Base-by-base conservation (phyloP, 2,329 filamentous ascomycete genomes). In the Fusarium coicis region DNA sequence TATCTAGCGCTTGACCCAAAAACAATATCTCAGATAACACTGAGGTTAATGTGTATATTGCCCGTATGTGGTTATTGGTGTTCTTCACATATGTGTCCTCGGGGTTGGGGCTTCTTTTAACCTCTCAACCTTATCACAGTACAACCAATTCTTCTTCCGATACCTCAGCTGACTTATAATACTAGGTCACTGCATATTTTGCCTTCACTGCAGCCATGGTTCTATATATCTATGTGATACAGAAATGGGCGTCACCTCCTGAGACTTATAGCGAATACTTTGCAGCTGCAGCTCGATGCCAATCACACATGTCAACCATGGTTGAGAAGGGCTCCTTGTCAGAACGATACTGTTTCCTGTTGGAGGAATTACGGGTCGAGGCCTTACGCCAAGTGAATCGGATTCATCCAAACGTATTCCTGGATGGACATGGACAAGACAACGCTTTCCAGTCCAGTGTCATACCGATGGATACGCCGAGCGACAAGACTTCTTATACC, bases 151-250 rank as follows among this genome's bases (percentile, higher is more conserved):
- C 2, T 21, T 11, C 2, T 11, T 2, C 7, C 0, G 2, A 5
- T 4, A 1, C 4, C 12, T 2, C 30, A 5, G 15, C 73, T 76
- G 4, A 74, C 49, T 6, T 4, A 30, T 1, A 6, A 18, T 37
- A 14, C 3, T 2, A 77, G 76, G 74, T 77, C 11, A 77, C 76
- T 4, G 73, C 72, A 12, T 77, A 77, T 18, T 77, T 77, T 52
- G 76, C 76, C 2, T 77, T 77, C 7, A 77, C 76, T 1, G 76
- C 76, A 7, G 70, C 74, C 2, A 76, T 77, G 39, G 67, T 77
- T 6, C 70, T 77, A 3, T 77, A 77, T 21, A 75, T 77, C 52
- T 77, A 78, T 4, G 76, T 77, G 4, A 77, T 77, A 3, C 76
- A 77, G 16, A 74, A 77, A 42, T 66, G 74, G 52, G 70, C 73